Conservation (phyloP, 345 rosid genomes). For the Carallia pectinifolia region DNA sequence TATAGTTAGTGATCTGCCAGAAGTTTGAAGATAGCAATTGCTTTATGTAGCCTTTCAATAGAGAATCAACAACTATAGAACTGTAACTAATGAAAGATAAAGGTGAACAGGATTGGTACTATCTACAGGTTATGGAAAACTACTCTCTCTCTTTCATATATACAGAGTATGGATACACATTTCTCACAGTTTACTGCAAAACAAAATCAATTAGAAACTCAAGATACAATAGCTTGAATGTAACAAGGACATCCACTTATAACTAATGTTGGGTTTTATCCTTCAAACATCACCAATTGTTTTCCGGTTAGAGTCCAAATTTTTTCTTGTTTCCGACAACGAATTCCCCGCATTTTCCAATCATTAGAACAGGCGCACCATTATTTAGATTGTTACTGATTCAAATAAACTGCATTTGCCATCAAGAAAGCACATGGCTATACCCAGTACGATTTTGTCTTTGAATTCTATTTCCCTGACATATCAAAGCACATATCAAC, state of each 20-base stretch:
- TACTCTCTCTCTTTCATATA: neutral
- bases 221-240: too few species aligned
- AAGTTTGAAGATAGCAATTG: too few species aligned
- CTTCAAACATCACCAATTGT: too few species aligned
- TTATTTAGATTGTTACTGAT: neutral
- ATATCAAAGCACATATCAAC: neutral
- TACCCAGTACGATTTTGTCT: neutral
- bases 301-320: neutral
- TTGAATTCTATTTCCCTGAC: neutral
- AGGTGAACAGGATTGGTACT: neutral
- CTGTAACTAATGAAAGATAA: neutral
- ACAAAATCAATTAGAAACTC: too few species aligned
- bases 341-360: neutral
- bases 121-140: neutral
- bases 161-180: neutral
- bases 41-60: too few species aligned
- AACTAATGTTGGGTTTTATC: too few species aligned
- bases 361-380: neutral
- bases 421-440: neutral
- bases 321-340: neutral
- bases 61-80: neutral
- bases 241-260: too few species aligned
- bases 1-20: too few species aligned
- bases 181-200: neutral
- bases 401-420: neutral